Conservation (phyloP, 306 rosid species). For the Urtica urens region DNA sequence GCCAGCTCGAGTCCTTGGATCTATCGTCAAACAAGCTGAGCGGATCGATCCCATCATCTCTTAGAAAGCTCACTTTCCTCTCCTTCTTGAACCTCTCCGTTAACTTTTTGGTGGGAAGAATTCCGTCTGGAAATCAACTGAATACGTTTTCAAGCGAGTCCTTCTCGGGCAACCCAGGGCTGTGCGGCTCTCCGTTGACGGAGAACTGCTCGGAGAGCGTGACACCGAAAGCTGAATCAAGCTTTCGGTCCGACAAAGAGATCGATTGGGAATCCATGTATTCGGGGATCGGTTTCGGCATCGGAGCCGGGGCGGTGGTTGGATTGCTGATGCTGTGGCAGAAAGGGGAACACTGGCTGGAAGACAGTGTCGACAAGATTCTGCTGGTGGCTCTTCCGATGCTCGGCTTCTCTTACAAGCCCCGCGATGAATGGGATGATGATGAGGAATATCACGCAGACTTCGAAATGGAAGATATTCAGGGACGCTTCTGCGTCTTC, state of each 20-base stretch:
- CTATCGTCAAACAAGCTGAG: constrained; percentile 21
- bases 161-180: constrained; percentile 9
- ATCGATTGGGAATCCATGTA: constrained; percentile 58
- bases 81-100: constrained; percentile 15
- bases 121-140: constrained; percentile 1
- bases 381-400: constrained; percentile 46
- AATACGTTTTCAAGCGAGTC: not conserved
- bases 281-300: constrained; percentile 71
- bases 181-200: constrained; percentile 20
- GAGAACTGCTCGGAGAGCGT: not conserved
- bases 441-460: constrained; percentile 18
- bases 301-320: constrained; percentile 61
- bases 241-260: not conserved
- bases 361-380: constrained; percentile 30
- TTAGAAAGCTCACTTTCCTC: constrained; percentile 15
- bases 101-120: constrained; percentile 15
- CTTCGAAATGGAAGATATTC: constrained; percentile 21
- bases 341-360: constrained; percentile 58
- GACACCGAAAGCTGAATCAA: not conserved
- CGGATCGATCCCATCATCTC: constrained; percentile 9
- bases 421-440: constrained; percentile 19
- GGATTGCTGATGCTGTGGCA: constrained; percentile 49
- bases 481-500: constrained; percentile 46
- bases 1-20: constrained; percentile 26
- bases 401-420: constrained; percentile 35